These are phyloP conservation scores for Metschnikowia vanudenii DNA, from an alignment of 805 yeast genomes.

Conservation along the genomic window DNA sequence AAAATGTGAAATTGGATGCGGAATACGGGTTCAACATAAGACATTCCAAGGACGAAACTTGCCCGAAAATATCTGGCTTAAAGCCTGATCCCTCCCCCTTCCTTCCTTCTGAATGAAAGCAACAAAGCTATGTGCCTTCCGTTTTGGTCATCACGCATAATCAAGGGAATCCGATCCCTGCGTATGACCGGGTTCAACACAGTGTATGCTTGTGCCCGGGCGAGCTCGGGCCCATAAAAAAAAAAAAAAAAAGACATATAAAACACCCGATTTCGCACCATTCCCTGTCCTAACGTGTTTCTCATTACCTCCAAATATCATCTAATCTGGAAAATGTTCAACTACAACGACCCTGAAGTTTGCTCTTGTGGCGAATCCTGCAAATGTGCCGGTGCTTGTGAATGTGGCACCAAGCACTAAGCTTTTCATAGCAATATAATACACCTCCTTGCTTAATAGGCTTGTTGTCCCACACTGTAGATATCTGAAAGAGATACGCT, in stretches of 20 bases:
- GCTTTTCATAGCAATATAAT: background rate
- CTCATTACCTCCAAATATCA: background rate
- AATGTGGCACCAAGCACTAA: conserved; percentile 10
- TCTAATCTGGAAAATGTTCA: conserved; percentile 7
- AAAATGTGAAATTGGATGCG: no score
- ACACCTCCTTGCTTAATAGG: background rate
- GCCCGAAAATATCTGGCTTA: no score
- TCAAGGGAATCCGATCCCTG: no score
- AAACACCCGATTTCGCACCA: background rate
- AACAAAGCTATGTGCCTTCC: background rate
- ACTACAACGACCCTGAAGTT: conserved; percentile 16
- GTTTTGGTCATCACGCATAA: no score
- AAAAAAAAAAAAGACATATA: background rate
- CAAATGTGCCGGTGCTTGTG: conserved; percentile 14
- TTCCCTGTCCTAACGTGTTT: no score
- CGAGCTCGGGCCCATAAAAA: no score
- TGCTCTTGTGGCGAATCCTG: conserved; percentile 15
- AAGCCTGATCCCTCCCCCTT: no score
- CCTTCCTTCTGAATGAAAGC: no score
- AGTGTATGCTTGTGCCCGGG: no score
- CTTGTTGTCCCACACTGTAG: background rate
- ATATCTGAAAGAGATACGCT: background rate
- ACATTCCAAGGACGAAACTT: no score
- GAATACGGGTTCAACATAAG: no score
- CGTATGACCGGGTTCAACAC: no score